Conservation (phyloP, 1,284 basidiomycete species). For the Psilocybe mexicana region DNA sequence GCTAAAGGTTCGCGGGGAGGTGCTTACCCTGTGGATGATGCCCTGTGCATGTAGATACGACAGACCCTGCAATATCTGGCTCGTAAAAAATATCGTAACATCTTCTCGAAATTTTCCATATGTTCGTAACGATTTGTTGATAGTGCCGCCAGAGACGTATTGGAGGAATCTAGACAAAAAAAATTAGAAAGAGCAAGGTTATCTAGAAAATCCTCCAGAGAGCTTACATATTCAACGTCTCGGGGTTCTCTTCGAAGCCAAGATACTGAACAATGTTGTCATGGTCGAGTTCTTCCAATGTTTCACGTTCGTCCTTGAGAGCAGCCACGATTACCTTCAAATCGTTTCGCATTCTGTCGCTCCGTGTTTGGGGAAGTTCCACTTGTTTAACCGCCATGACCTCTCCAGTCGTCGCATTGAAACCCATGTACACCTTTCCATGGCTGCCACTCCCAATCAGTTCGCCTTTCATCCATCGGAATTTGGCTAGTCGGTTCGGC, state of each 20-base stretch:
- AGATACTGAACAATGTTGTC: slow-evolving; percentile 97
- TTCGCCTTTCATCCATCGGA: slow-evolving; percentile 78
- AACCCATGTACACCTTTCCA: slow-evolving; percentile 72
- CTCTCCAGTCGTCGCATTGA: slow-evolving; percentile 76
- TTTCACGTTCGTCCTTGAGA: slow-evolving; percentile 91
- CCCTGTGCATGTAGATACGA: slow-evolving; percentile 71
- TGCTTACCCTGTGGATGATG: slow-evolving; percentile 68
- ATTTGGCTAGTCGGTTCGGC: slow-evolving; percentile 18
- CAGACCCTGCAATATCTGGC: slow-evolving; percentile 75
- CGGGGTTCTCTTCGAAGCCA: slow-evolving; percentile 90
- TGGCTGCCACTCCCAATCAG: slow-evolving; percentile 78
- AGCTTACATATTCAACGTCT: slow-evolving; percentile 89
- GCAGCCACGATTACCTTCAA: slow-evolving; percentile 87
- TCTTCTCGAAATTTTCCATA: slow-evolving; percentile 69
- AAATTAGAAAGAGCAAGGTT: neutral
- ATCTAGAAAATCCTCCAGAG: slow-evolving; percentile 33
- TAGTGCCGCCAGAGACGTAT: slow-evolving; percentile 81
- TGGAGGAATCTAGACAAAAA: slow-evolving; percentile 42
- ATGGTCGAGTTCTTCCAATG: slow-evolving; percentile 94
- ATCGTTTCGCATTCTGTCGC: slow-evolving; percentile 84
- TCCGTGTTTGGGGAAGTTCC: slow-evolving; percentile 68
- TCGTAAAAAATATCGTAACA: slow-evolving; percentile 70
- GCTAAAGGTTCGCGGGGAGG: neutral
- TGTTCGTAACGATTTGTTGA: slow-evolving; percentile 65
- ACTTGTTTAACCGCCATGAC: slow-evolving; percentile 86